phyloP scores from a whole-genome alignment of 208 protist genomes.

The Leishmania guyanensis region DNA sequence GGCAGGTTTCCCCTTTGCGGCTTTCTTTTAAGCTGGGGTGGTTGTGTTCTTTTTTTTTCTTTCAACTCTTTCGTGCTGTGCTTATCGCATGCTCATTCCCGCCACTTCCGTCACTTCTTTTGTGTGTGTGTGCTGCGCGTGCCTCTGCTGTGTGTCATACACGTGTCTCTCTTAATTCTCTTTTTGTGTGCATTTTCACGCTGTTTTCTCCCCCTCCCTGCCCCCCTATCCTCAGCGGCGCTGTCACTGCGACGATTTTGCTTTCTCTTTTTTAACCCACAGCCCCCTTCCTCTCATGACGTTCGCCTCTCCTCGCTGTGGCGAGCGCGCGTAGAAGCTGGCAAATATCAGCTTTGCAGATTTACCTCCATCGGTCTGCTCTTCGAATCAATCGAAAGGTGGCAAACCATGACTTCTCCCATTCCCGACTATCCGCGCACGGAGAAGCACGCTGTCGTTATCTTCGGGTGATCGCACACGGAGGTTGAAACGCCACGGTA shows the following conservation, averaged over 20 bases:
- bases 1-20: neutral
- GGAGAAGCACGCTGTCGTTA: constrained; percentile 41
- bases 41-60: neutral
- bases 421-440: constrained; percentile 46
- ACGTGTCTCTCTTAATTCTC: neutral
- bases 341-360: neutral
- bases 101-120: neutral
- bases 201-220: neutral
- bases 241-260: neutral
- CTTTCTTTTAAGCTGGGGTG: neutral
- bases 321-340: neutral
- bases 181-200: neutral
- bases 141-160: neutral
- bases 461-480: constrained; percentile 76
- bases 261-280: neutral
- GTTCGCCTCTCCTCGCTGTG: neutral
- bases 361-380: neutral
- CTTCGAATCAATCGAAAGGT: neutral
- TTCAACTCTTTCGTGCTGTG: neutral
- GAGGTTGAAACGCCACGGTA: constrained; percentile 42
- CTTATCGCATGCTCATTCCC: neutral
- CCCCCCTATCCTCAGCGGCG: neutral
- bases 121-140: neutral
- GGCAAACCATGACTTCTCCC: constrained; percentile 10
- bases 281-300: neutral